phyloP scores from a whole-genome alignment of 1,284 basidiomycete genomes.

The Golubevia sp. region DNA sequence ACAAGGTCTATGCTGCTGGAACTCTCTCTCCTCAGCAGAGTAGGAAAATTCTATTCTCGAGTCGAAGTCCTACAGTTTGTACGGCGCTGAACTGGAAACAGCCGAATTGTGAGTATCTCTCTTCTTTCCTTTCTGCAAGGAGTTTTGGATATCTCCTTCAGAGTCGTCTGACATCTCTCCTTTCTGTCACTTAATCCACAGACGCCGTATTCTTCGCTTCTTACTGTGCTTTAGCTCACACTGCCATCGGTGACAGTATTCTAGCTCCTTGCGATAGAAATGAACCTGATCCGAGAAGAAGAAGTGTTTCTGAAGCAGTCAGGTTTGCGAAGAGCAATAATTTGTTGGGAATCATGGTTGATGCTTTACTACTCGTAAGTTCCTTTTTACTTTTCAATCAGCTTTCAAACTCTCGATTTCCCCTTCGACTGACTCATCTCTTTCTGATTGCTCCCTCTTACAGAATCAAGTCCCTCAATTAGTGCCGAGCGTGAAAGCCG shows the following conservation, averaged over 20 bases:
- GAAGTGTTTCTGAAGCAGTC: slow-evolving; percentile 54
- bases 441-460: slow-evolving; percentile 4
- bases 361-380: slow-evolving; percentile 31
- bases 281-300: slow-evolving; percentile 43
- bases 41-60: slow-evolving; percentile 53
- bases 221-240: slow-evolving; percentile 7
- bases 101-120: slow-evolving; percentile 78
- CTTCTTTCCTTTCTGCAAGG: slow-evolving; percentile 13
- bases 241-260: slow-evolving; percentile 3
- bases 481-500: slow-evolving; percentile 49
- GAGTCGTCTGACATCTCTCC: not conserved
- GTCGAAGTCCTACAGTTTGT: slow-evolving; percentile 65
- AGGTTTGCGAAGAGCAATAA: slow-evolving; percentile 57
- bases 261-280: slow-evolving; percentile 26
- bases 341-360: slow-evolving; percentile 52
- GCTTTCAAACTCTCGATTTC: not conserved
- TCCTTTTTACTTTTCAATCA: not conserved
- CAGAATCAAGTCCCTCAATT: slow-evolving; percentile 41
- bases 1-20: slow-evolving; percentile 53
- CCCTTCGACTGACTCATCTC: too few species aligned
- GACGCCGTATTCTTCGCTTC: slow-evolving; percentile 84
- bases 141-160: not conserved
- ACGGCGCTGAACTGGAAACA: slow-evolving; percentile 97
- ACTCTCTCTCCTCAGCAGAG: slow-evolving; percentile 35
- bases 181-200: slow-evolving; percentile 14